Percentiles rank a stretch among this genome's conserved stretches.
Conservation (phyloP, 1,139 yeast genomes). For the Pichia cactophila region DNA sequence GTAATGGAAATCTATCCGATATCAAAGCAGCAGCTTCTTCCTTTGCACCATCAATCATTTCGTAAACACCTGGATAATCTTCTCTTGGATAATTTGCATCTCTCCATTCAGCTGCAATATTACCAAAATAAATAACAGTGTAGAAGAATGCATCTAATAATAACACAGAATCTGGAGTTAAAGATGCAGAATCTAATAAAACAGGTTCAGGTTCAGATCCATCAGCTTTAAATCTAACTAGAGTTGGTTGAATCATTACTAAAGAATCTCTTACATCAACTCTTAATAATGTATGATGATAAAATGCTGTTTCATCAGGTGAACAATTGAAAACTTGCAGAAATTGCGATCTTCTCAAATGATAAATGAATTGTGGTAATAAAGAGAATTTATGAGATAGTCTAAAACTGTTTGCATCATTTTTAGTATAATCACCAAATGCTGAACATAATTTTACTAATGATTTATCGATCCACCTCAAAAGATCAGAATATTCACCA, state of each 20-base stretch:
- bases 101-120: conserved; percentile 93
- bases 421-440: conserved; percentile 81
- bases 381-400: conserved; percentile 71
- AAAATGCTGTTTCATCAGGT: conserved; percentile 97
- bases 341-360: conserved; percentile 93
- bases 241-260: conserved; percentile 94
- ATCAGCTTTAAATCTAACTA: conserved; percentile 78
- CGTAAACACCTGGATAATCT: conserved; percentile 83
- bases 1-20: conserved; percentile 92
- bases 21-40: conserved; percentile 87
- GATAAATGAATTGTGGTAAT: conserved; percentile 93
- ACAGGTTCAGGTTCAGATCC: conserved; percentile 84
- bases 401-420: conserved; percentile 68
- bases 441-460: conserved; percentile 78
- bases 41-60: conserved; percentile 81
- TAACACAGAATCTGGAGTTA: conserved; percentile 80
- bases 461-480: conserved; percentile 82
- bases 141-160: conserved; percentile 94
- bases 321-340: conserved; percentile 95
- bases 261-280: conserved; percentile 92
- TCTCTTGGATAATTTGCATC: conserved; percentile 90
- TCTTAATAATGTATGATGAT: conserved; percentile 83
- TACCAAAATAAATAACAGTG: conserved; percentile 91
- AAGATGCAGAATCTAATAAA: conserved; percentile 86
- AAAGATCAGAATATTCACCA: conserved; percentile 47